Base-by-base conservation (phyloP, 2,329 filamentous ascomycete species). In the Pseudogymnoascus sp. region DNA sequence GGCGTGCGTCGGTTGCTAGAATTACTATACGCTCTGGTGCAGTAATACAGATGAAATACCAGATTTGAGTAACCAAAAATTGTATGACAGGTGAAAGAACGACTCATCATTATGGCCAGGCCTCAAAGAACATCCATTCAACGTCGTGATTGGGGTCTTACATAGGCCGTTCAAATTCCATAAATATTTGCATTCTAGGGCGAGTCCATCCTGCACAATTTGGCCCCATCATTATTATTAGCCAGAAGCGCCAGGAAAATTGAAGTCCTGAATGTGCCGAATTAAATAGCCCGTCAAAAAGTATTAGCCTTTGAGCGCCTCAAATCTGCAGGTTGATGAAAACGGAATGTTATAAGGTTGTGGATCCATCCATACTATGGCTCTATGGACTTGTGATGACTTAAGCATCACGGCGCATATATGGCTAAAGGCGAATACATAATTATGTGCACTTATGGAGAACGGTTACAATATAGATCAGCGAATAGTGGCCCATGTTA, bases 261-360 rank as follows among this genome's bases (percentile, higher is more conserved):
- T 33, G n/a, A 55, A 35, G 29, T 1, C 5, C 5, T 4, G 7
- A 33, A 33, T 21, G 12, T 21, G 29, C 5, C 35, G 35, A 21
- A 55, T 33, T 17, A 33, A 10, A 55, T 55, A 35, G 29, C 21
- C 21, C 35, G 4, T 55, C 48, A 15, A 55, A 21, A 10, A 55
- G 8, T 13, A 55, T 29, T 33, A 33, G n/a, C 10, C 15, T 15
- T 51, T 35, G 48, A 12, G 48, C 15, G 6, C 48, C 15, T 55
- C 9, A 35, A 55, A 55, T 55, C 48, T 55, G 48, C 48, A 55
- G 15, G 48, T 33, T 33, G 48, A 55, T 55, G 29, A 55, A 55
- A 55, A 55, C 48, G 48, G 48, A 55, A 55, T 33, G 48, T 33
- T 55, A 55, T 55, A 55, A 35, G 48, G 48, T 55, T 55, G 48